A percentile compares a stretch with the other conserved stretches of the same genome.
phyloP scores from a whole-genome alignment of 2,329 filamentous ascomycete species.

The Ophiostoma ips region DNA sequence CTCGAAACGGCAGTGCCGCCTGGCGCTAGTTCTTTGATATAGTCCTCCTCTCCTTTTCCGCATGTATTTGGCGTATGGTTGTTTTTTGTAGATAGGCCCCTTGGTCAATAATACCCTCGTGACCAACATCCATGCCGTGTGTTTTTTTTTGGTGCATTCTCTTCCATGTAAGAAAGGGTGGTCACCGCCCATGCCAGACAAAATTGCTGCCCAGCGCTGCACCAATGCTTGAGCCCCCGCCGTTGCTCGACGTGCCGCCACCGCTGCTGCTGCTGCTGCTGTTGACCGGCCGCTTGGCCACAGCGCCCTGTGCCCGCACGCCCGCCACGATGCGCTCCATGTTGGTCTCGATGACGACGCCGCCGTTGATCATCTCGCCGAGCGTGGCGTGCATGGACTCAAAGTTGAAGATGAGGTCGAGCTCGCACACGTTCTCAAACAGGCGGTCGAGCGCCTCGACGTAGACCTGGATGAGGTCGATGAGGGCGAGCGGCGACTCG shows the following conservation, averaged over 20 bases:
- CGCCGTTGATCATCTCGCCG: conserved; percentile 88
- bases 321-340: conserved; percentile 78
- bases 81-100: background rate
- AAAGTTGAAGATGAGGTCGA: conserved; percentile 98
- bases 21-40: background rate
- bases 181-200: conserved; percentile 33
- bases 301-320: conserved; percentile 62
- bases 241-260: conserved; percentile 14
- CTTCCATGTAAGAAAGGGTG: too few species aligned
- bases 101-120: background rate
- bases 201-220: conserved; percentile 42
- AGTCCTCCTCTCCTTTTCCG: background rate
- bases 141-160: background rate
- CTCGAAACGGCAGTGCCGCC: too few species aligned
- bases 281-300: conserved; percentile 68
- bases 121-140: background rate
- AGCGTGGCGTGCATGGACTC: conserved; percentile 88
- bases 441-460: conserved; percentile 88
- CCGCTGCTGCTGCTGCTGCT: conserved; percentile 36
- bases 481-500: conserved; percentile 85
- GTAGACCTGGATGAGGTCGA: conserved; percentile 96
- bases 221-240: conserved; percentile 24
- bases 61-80: background rate
- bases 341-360: conserved; percentile 86
- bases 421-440: conserved; percentile 97